Evolutionary conservation across 345 rosid genomes (phyloP).

Genomic region (Eucalyptus erythrocorys): DNA sequence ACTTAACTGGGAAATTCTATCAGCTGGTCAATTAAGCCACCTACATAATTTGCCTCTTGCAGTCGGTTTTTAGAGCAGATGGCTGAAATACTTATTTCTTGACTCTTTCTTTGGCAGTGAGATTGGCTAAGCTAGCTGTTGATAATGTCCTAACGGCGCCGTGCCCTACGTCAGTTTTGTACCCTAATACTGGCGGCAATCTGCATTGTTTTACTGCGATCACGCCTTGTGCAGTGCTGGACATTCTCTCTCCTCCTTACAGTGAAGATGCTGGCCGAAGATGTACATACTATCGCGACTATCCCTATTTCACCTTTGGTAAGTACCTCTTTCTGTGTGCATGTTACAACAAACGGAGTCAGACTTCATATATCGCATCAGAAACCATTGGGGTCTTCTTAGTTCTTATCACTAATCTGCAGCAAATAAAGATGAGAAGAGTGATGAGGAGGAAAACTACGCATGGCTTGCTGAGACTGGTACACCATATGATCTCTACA

Average conservation of each 20-base stretch:
- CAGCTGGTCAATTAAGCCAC: not conserved
- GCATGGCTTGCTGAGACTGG: slow-evolving; percentile 87
- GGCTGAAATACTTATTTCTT: not conserved
- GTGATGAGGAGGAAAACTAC: slow-evolving; percentile 46
- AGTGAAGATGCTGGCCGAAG: slow-evolving; percentile 58
- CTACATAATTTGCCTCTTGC: not conserved
- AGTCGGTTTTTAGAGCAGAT: not conserved
- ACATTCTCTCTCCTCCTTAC: slow-evolving; percentile 88
- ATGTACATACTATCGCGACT: slow-evolving; percentile 80
- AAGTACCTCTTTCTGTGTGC: slow-evolving; percentile 1
- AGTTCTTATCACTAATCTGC: not conserved
- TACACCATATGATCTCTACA: slow-evolving; percentile 62
- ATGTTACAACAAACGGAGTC: not conserved
- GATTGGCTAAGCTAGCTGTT: slow-evolving; percentile 49
- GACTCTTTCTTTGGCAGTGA: slow-evolving; percentile 31
- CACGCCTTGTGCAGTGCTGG: slow-evolving; percentile 86
- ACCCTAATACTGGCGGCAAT: slow-evolving; percentile 80
- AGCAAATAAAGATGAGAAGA: slow-evolving; percentile 26
- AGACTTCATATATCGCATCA: not conserved
- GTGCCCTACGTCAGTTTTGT: slow-evolving; percentile 52
- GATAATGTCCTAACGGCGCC: slow-evolving; percentile 67
- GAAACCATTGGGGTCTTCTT: not conserved
- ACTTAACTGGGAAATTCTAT: not conserved
- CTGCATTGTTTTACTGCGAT: slow-evolving; percentile 90
- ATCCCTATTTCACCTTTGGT: slow-evolving; percentile 60